Evolutionary conservation across 106 monocot genomes (phyloP).

Genomic region (Acorus gramineus): DNA sequence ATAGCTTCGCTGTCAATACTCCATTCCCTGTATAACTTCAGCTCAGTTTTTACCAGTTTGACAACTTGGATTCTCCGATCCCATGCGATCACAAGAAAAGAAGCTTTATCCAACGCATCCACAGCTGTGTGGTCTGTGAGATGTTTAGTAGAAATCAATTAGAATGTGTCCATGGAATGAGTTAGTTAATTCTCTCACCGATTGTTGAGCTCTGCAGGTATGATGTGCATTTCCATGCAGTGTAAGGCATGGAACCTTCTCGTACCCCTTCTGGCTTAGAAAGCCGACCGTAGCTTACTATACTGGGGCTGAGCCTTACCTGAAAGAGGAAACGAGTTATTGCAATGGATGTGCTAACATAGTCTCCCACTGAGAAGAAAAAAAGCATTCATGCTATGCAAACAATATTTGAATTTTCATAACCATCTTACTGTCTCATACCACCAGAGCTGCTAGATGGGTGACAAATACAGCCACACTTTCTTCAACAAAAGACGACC

Average conservation of each 20-base stretch:
- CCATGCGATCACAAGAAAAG: slow-evolving; percentile 94
- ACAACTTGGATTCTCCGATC: slow-evolving; percentile 73
- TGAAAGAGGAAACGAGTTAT: slow-evolving; percentile 20
- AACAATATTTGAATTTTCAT: slow-evolving; percentile 3
- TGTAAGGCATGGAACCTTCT: slow-evolving; percentile 94
- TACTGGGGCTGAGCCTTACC: slow-evolving; percentile 63
- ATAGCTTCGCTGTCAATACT: slow-evolving; percentile 71
- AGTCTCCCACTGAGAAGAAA: background rate
- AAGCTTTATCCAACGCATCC: slow-evolving; percentile 51
- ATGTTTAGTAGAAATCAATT: slow-evolving; percentile 8
- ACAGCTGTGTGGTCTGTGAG: slow-evolving; percentile 8
- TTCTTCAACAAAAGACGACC: slow-evolving; percentile 62
- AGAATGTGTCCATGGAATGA: background rate
- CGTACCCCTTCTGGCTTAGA: slow-evolving; percentile 78
- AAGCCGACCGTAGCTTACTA: slow-evolving; percentile 57
- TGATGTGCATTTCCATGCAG: slow-evolving; percentile 75
- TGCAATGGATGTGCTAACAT: background rate
- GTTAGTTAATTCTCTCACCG: slow-evolving; percentile 19
- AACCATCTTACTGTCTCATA: slow-evolving; percentile 35
- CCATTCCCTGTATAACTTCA: slow-evolving; percentile 67
- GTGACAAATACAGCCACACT: slow-evolving; percentile 91
- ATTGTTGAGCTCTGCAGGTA: slow-evolving; percentile 18
- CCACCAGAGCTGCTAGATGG: slow-evolving; percentile 93
- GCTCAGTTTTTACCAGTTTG: slow-evolving; percentile 69
- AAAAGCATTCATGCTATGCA: background rate